Conservation (phyloP, 441 rosid genomes). For the Adansonia rubrostipa region DNA sequence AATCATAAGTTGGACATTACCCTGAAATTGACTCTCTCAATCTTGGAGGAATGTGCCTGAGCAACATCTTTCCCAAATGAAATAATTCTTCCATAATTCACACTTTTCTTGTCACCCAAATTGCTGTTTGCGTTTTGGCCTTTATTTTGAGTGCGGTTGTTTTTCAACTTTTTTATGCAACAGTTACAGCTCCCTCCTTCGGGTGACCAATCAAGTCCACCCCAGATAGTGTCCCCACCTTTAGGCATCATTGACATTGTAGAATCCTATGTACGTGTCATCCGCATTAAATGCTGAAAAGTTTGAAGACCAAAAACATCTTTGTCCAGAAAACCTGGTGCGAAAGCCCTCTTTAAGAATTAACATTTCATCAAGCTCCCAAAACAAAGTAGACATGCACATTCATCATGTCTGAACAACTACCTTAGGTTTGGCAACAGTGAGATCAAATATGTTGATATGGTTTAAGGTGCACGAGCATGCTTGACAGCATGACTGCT, state of each 20-base stretch:
- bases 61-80: conserved; percentile 49
- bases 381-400: not conserved
- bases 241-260: conserved; percentile 58
- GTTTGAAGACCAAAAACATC: conserved; percentile 49
- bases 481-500: not conserved
- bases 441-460: not conserved
- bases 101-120: conserved; percentile 21
- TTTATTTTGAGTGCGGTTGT: conserved; percentile 27
- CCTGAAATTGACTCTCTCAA: conserved; percentile 45
- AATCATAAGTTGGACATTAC: conserved; percentile 33
- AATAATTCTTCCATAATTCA: conserved; percentile 52
- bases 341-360: conserved; percentile 35
- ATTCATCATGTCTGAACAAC: not conserved
- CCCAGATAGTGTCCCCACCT: conserved; percentile 60
- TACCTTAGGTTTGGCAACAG: not conserved
- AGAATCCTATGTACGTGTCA: conserved; percentile 55
- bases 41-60: conserved; percentile 40
- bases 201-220: conserved; percentile 59
- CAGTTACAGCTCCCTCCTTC: conserved; percentile 40
- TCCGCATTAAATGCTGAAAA: conserved; percentile 48
- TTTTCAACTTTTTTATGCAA: conserved; percentile 20
- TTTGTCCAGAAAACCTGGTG: conserved; percentile 49
- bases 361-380: conserved; percentile 29
- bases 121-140: conserved; percentile 25
- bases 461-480: too few relatives aligned